These are phyloP conservation scores for Auriscalpium orientale DNA, from an alignment of 768 basidiomycete species.

Conservation along the genomic window DNA sequence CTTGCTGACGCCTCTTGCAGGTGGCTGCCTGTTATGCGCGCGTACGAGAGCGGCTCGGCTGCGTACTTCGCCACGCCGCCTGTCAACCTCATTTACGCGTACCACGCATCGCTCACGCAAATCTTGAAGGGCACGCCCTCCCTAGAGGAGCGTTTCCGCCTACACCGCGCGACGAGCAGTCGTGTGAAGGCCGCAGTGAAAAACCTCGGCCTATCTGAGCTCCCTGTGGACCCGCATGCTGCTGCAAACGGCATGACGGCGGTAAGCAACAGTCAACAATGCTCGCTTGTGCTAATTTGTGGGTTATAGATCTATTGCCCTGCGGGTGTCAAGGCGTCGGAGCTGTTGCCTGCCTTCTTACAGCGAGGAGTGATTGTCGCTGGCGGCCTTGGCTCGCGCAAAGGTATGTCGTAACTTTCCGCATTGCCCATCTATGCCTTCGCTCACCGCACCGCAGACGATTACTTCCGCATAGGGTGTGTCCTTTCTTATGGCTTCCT, in stretches of 20 bases:
- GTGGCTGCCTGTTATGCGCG: conserved; percentile 91
- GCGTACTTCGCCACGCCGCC: conserved; percentile 96
- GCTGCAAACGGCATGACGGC: conserved; percentile 96
- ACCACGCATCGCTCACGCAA: conserved; percentile 67
- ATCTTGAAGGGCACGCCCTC: conserved; percentile 60
- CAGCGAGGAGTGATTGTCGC: conserved; percentile 75
- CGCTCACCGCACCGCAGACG: conserved; percentile 36
- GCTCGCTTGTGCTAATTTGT: background rate
- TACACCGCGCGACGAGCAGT: conserved; percentile 62
- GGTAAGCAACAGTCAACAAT: conserved; percentile 28
- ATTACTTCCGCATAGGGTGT: conserved; percentile 87
- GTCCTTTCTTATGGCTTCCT: background rate
- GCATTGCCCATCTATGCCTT: background rate
- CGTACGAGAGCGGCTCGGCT: conserved; percentile 74
- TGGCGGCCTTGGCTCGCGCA: conserved; percentile 50
- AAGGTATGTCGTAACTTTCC: conserved; percentile 3
- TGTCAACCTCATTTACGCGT: conserved; percentile 90
- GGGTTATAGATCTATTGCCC: conserved; percentile 68
- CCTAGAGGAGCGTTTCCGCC: conserved; percentile 68
- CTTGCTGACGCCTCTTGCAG: conserved; percentile 26
- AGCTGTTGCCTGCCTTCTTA: conserved; percentile 68
- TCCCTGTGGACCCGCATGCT: conserved; percentile 52
- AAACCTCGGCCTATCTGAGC: conserved; percentile 63
- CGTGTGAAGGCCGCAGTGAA: conserved; percentile 62
- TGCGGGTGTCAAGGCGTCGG: conserved; percentile 64